Evolutionary conservation across 495 filamentous ascomycete genomes (phyloP).

Genomic region (Mytilinidion resinicola): DNA sequence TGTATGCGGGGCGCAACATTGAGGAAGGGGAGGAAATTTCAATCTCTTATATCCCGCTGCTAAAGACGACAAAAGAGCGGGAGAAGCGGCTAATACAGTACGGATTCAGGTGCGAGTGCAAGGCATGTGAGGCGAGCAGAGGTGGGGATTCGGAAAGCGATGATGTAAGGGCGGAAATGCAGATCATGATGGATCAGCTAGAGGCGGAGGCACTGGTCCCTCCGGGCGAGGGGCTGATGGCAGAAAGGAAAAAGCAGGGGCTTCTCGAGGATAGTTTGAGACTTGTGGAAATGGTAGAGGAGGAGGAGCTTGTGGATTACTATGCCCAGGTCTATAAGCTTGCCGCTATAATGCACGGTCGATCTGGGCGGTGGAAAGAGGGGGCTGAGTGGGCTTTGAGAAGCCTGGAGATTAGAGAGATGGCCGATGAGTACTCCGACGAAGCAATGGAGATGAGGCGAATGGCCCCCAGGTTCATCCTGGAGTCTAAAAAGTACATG

Average conservation of each 20-base stretch:
- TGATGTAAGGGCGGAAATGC: conserved; percentile 11
- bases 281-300: conserved; percentile 12
- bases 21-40: conserved; percentile 19
- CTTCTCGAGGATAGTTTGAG: conserved; percentile 2
- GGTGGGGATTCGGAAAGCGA: conserved; percentile 6
- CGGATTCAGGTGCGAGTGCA: conserved; percentile 20
- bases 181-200: neutral
- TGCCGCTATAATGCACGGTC: conserved; percentile 10
- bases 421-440: conserved; percentile 7
- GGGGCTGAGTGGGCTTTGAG: conserved; percentile 12
- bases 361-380: conserved; percentile 5
- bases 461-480: conserved; percentile 6
- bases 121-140: conserved; percentile 5
- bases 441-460: conserved; percentile 11
- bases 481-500: neutral
- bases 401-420: conserved; percentile 3
- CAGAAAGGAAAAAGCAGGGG: conserved; percentile 6
- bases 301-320: conserved; percentile 19
- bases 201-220: neutral
- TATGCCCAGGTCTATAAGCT: conserved; percentile 14
- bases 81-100: conserved; percentile 13
- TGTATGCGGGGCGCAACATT: conserved; percentile 13
- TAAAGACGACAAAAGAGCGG: conserved; percentile 1
- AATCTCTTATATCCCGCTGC: conserved; percentile 15
- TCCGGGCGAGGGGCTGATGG: neutral